Percentiles rank a stretch among this genome's conserved stretches.
Conservation (phyloP, 176 grass and related monocot genomes). For the Ensete ventricosum region DNA sequence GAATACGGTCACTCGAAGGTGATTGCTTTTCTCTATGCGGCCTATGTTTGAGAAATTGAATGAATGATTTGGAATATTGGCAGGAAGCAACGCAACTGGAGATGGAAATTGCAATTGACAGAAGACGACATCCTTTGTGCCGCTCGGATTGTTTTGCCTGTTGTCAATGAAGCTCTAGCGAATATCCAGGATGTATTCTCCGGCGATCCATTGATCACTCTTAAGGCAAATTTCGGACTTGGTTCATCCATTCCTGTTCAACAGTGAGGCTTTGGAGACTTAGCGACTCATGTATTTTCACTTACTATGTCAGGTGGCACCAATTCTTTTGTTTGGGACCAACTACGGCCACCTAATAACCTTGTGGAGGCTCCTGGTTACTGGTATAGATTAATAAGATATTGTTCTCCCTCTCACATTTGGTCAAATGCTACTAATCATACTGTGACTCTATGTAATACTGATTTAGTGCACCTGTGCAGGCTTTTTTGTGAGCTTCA, state of each 20-base stretch:
- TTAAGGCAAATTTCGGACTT: conserved; percentile 50
- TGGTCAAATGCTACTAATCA: background rate
- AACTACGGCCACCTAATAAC: conserved; percentile 60
- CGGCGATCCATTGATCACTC: conserved; percentile 66
- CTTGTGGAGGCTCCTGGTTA: conserved; percentile 44
- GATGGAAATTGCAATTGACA: conserved; percentile 45
- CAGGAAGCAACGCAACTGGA: conserved; percentile 34
- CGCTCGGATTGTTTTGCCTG: conserved; percentile 37
- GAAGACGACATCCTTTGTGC: conserved; percentile 67
- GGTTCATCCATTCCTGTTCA: background rate
- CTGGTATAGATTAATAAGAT: conserved; percentile 36
- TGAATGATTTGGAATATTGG: conserved; percentile 18
- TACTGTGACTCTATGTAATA: background rate
- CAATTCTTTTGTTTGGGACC: conserved; percentile 63
- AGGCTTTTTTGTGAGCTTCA: conserved; percentile 88
- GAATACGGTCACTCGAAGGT: conserved; percentile 65
- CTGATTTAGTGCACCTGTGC: conserved; percentile 19
- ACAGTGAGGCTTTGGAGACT: background rate
- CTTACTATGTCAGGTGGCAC: conserved; percentile 45
- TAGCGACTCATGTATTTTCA: background rate
- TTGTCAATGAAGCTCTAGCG: conserved; percentile 51
- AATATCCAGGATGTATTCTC: conserved; percentile 62
- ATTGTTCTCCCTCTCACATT: background rate
- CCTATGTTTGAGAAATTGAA: conserved; percentile 7
- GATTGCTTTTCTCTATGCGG: background rate